Evolutionary conservation across 2,329 filamentous ascomycete species (phyloP).

Genomic region (Cercospora sp.): DNA sequence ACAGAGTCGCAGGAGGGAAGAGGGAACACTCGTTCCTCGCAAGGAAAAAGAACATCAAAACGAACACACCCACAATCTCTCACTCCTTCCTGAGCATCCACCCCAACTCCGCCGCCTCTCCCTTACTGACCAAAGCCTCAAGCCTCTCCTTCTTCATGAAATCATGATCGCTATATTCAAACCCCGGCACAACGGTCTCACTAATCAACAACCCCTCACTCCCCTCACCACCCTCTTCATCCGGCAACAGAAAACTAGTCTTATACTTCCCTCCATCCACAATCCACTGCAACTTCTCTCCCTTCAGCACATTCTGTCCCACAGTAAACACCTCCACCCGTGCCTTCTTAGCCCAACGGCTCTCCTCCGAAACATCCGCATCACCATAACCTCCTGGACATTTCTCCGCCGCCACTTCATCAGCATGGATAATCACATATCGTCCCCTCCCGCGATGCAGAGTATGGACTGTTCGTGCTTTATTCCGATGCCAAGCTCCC

Average conservation of each 20-base stretch:
- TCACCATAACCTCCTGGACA: conserved; percentile 39
- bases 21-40: not conserved
- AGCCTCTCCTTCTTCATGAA: conserved; percentile 59
- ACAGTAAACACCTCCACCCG: conserved; percentile 66
- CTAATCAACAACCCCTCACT: conserved; percentile 62
- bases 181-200: conserved; percentile 68
- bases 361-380: conserved; percentile 56
- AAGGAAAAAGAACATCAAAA: not conserved
- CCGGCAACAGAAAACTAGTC: conserved; percentile 60
- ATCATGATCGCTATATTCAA: conserved; percentile 67
- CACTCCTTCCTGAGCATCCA: conserved; percentile 44
- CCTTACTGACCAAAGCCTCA: conserved; percentile 53
- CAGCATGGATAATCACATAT: conserved; percentile 65
- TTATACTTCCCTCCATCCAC: conserved; percentile 70
- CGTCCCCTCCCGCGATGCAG: conserved; percentile 63
- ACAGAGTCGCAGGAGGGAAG: not conserved
- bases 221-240: conserved; percentile 41
- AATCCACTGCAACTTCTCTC: conserved; percentile 65
- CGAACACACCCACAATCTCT: not conserved
- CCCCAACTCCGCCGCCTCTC: conserved; percentile 52
- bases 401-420: conserved; percentile 42
- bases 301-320: conserved; percentile 57
- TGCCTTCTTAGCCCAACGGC: conserved; percentile 45
- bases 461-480: conserved; percentile 60
- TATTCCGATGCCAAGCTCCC: conserved; percentile 65